Evolutionary conservation across 176 grass and related monocot species (phyloP), one percentile per base, ranked within the genome.

Genomic region (Stipa capillata): DNA sequence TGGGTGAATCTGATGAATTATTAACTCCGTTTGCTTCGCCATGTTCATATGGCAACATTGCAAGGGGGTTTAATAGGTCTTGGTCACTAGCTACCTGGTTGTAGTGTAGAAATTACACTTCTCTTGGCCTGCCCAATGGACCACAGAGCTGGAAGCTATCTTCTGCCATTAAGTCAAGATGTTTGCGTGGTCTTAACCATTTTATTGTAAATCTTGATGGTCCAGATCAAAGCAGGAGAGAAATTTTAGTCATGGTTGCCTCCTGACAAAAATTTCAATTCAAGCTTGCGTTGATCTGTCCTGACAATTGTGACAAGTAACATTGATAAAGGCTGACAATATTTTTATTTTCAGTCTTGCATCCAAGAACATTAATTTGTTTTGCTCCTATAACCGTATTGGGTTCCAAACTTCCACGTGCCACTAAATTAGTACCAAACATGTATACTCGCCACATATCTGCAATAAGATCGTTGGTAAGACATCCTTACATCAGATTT

Each of bases 71-170:
- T 40, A 77, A 77, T 77, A 55, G 48, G 51, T 74, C 31, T 81
- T 82, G 68, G n/a, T n/a, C n/a, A n/a, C n/a, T n/a, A n/a, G n/a
- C n/a, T n/a, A n/a, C n/a, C n/a, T n/a, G n/a, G n/a, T n/a, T n/a
- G n/a, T n/a, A n/a, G n/a, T n/a, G n/a, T 87, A 70, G 74, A 77
- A 47, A 71, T 55, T 61, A 35, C 4, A 10, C 12, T 62, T 51
- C 77, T 71, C 24, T 71, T 78, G 72, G 62, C 44, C 65, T 71
- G 28, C 28, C 34, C 79, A 34, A 82, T 54, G 73, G 85, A 83
- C 73, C 79, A 87, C 78, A n/a, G 16, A 72, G 44, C 73, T 78
- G 34, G 48, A 72, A 83, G 47, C 55, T 72, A 62, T 60, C 64
- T 18, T 67, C 23, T 21, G 64, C n/a, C n/a, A n/a, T n/a, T n/a